These are phyloP conservation scores for Moricandia arvensis DNA, from an alignment of 345 rosid genomes.

Conservation along the genomic window DNA sequence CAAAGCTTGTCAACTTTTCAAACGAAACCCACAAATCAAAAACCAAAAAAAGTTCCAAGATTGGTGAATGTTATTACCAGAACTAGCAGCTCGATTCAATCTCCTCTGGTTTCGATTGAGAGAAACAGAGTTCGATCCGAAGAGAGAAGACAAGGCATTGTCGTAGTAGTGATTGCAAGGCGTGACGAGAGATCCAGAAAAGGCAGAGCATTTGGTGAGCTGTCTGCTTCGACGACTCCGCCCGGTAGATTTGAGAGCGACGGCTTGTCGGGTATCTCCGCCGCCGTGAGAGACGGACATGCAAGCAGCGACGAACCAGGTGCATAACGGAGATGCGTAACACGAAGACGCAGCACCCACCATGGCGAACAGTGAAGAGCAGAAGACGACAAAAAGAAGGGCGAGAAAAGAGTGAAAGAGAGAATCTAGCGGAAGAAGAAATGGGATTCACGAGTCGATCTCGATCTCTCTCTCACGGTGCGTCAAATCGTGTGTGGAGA, in stretches of 20 bases:
- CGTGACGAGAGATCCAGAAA: slow-evolving; percentile 50
- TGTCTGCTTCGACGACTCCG: slow-evolving; percentile 51
- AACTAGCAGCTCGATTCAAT: slow-evolving; percentile 40
- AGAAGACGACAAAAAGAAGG: neutral
- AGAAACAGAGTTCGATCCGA: slow-evolving; percentile 44
- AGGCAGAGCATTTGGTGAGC: slow-evolving; percentile 36
- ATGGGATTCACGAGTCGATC: slow-evolving; percentile 29
- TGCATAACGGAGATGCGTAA: slow-evolving; percentile 69
- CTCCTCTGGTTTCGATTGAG: slow-evolving; percentile 49
- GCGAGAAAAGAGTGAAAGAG: slow-evolving; percentile 35
- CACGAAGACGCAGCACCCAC: slow-evolving; percentile 47
- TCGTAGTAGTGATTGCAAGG: slow-evolving; percentile 62
- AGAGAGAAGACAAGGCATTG: slow-evolving; percentile 48
- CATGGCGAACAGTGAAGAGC: slow-evolving; percentile 19
- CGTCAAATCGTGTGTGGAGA: slow-evolving; percentile 37
- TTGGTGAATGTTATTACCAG: slow-evolving; percentile 37
- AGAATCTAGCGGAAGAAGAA: slow-evolving; percentile 34
- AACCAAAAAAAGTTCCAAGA: slow-evolving; percentile 1
- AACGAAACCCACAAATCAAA: neutral
- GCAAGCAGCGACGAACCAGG: slow-evolving; percentile 88
- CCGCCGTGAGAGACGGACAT: slow-evolving; percentile 60
- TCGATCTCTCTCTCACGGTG: slow-evolving; percentile 18
- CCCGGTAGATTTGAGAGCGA: slow-evolving; percentile 35
- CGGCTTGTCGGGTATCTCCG: slow-evolving; percentile 26
- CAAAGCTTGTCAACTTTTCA: neutral